A percentile compares a stretch with the other conserved stretches of the same genome.
Evolutionary conservation across 2,329 filamentous ascomycete species (phyloP).

Genomic region (Didymella segeticola): DNA sequence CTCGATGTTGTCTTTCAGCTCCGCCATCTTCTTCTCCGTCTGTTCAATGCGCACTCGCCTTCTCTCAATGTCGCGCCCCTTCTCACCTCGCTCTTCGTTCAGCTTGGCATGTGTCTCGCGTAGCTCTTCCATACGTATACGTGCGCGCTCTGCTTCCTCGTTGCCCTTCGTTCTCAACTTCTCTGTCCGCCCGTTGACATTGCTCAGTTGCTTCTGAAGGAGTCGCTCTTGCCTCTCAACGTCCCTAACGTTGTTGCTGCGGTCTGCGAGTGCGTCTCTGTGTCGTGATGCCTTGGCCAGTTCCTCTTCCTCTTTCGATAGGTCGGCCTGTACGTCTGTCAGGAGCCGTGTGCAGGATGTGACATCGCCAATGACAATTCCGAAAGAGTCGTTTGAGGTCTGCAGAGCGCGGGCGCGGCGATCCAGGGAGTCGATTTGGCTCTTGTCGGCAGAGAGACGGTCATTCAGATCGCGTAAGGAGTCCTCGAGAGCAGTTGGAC

Average conservation of each 20-base stretch:
- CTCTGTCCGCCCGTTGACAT: constrained; percentile 87
- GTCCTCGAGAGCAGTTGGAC: constrained; percentile 80
- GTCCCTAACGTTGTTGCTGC: constrained; percentile 87
- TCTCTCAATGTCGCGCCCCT: constrained; percentile 90
- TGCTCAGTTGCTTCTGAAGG: constrained; percentile 80
- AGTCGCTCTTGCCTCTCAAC: constrained; percentile 88
- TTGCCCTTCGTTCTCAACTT: constrained; percentile 80
- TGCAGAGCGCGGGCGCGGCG: constrained; percentile 87
- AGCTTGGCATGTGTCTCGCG: constrained; percentile 79
- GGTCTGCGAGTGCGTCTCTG: constrained; percentile 84
- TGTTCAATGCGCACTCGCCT: constrained; percentile 94
- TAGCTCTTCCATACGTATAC: constrained; percentile 89
- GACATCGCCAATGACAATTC: constrained; percentile 83
- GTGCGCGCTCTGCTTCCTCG: constrained; percentile 80
- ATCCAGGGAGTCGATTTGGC: constrained; percentile 86
- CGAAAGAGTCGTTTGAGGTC: constrained; percentile 89
- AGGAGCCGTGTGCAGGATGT: constrained; percentile 86
- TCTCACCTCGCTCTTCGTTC: constrained; percentile 83
- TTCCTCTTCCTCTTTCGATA: constrained; percentile 91
- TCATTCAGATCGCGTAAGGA: constrained; percentile 82
- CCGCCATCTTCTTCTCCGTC: constrained; percentile 99
- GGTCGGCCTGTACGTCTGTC: constrained; percentile 83
- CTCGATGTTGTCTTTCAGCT: constrained; percentile 97
- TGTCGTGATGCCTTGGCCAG: constrained; percentile 79
- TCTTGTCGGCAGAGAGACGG: constrained; percentile 77